Evolutionary conservation across 306 rosid genomes (phyloP).

Genomic region (Leucaena leucocephala): DNA sequence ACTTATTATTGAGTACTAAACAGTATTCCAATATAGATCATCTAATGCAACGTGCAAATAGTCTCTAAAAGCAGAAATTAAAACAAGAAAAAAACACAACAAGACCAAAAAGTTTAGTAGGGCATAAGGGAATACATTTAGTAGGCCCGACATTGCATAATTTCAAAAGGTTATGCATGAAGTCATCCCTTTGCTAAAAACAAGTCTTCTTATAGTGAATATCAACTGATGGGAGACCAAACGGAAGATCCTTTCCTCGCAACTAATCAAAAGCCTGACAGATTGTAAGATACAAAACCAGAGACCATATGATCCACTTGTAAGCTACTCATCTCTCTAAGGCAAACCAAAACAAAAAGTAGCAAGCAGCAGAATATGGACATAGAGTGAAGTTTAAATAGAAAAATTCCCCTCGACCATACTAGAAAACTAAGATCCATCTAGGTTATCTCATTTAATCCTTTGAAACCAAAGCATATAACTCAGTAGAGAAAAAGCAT

Average conservation of each 20-base stretch:
- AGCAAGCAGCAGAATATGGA: background rate
- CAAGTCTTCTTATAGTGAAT: slow-evolving; percentile 22
- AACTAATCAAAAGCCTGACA: slow-evolving; percentile 50
- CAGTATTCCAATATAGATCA: background rate
- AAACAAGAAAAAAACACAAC: background rate
- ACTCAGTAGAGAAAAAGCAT: background rate
- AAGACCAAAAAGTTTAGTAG: slow-evolving; percentile 12
- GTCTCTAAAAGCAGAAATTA: background rate
- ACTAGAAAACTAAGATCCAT: background rate
- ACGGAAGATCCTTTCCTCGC: slow-evolving; percentile 28
- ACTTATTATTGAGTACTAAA: background rate
- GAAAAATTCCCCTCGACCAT: background rate
- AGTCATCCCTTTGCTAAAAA: slow-evolving; percentile 36
- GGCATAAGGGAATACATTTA: slow-evolving; percentile 46
- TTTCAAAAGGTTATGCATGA: slow-evolving; percentile 38
- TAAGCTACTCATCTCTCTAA: slow-evolving; percentile 19
- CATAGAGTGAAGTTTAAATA: background rate
- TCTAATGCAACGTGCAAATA: slow-evolving; percentile 10
- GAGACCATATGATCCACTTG: slow-evolving; percentile 9
- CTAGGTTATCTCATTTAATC: background rate
- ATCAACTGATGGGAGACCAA: slow-evolving; percentile 22
- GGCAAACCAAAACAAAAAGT: background rate
- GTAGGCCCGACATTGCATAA: slow-evolving; percentile 51
- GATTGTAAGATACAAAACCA: slow-evolving; percentile 37
- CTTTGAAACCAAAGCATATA: slow-evolving; percentile 6